Conservation (phyloP, 352 stramenopile genomes). For the Pythium dissimile region DNA sequence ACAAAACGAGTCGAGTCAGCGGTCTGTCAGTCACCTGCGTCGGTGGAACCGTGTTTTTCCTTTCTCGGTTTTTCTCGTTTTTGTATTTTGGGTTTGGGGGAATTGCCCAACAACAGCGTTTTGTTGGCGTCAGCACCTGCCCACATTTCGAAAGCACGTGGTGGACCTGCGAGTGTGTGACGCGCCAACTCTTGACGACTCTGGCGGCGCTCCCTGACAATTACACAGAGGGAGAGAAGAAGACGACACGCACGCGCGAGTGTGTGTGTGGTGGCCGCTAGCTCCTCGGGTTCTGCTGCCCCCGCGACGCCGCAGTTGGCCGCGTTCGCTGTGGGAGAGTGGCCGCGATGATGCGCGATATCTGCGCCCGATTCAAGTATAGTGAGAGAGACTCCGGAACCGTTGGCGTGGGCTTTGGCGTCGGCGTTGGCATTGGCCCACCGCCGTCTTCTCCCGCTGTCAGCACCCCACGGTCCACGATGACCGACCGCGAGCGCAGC, state of each 20-base stretch:
- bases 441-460: not conserved
- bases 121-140: slow-evolving; percentile 8
- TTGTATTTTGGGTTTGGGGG: not conserved
- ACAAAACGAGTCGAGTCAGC: too few species aligned
- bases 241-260: not conserved
- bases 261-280: not conserved
- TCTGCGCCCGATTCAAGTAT: slow-evolving; percentile 75
- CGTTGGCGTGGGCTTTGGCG: not conserved
- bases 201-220: too few species aligned
- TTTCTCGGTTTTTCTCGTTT: not conserved
- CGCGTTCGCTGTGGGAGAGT: slow-evolving; percentile 4
- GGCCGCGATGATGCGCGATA: slow-evolving; percentile 23
- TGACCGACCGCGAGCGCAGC: slow-evolving; percentile 17
- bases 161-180: slow-evolving; percentile 8
- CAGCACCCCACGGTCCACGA: slow-evolving; percentile 7
- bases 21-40: too few species aligned
- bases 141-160: slow-evolving; percentile 10
- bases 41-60: too few species aligned
- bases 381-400: slow-evolving; percentile 36
- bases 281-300: not conserved
- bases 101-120: not conserved
- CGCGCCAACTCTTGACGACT: not conserved
- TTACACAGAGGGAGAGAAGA: slow-evolving; percentile 1
- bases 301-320: slow-evolving; percentile 4
- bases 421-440: not conserved